phyloP scores from a whole-genome alignment of 2,329 filamentous ascomycete species.

The Fusarium nodosum region DNA sequence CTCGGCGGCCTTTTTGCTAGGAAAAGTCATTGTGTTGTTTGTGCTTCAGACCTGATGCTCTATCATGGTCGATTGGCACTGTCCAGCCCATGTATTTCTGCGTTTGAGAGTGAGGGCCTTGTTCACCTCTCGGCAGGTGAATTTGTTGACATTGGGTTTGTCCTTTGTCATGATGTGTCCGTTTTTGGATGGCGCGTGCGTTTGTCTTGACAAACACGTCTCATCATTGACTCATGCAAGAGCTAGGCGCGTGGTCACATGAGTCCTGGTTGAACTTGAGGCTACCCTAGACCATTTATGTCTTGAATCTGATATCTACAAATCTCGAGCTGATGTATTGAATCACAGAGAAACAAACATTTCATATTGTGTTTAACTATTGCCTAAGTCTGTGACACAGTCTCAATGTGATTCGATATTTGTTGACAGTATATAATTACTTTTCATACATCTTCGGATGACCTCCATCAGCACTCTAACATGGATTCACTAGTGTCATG shows the following conservation, averaged over 20 bases:
- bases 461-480: background rate
- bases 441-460: background rate
- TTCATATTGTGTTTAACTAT: too few relatives aligned
- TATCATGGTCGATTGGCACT: background rate
- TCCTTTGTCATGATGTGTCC: slow-evolving; percentile 23
- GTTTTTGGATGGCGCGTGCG: slow-evolving; percentile 45
- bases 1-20: slow-evolving; percentile 54
- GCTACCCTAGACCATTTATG: slow-evolving; percentile 10
- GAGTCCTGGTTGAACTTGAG: slow-evolving; percentile 10
- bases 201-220: slow-evolving; percentile 28
- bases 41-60: background rate
- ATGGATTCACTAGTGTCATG: background rate
- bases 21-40: slow-evolving; percentile 15
- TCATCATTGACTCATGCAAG: slow-evolving; percentile 33
- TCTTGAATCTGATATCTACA: background rate
- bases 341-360: background rate
- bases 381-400: background rate
- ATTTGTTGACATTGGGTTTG: slow-evolving; percentile 23
- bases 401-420: background rate
- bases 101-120: background rate
- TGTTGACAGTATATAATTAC: background rate
- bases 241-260: slow-evolving; percentile 49
- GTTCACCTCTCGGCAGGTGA: background rate
- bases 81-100: background rate
- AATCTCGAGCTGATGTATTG: background rate